Percentiles rank a stretch among this genome's conserved stretches.
Conservation (phyloP, 2,329 filamentous ascomycete species). For the Penicillium sclerotigenum region DNA sequence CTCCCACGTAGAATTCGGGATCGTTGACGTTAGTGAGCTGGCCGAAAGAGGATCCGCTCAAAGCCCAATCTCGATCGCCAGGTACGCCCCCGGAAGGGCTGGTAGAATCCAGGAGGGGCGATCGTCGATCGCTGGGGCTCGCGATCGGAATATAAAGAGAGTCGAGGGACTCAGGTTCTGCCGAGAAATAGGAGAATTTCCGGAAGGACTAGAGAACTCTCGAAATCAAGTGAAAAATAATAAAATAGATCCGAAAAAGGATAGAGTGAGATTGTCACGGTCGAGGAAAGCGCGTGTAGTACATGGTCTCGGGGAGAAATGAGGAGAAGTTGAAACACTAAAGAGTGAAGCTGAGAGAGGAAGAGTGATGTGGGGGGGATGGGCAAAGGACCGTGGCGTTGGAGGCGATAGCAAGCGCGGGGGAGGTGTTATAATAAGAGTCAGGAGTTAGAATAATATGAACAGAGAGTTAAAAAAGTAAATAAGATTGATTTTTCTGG, state of each 20-base stretch:
- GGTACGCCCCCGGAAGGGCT: constrained; percentile 46
- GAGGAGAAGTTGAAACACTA: not conserved
- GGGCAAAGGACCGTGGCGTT: constrained; percentile 18
- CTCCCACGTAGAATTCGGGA: constrained; percentile 38
- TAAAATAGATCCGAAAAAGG: not conserved
- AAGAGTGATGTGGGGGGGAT: constrained; percentile 5
- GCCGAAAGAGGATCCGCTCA: constrained; percentile 34
- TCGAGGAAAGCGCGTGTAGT: constrained; percentile 18
- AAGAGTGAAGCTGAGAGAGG: not conserved
- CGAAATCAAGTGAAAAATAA: not conserved
- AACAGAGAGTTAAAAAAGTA: not conserved
- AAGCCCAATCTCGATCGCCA: constrained; percentile 50
- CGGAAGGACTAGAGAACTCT: not conserved
- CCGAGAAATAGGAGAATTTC: constrained; percentile 1
- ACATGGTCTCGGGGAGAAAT: constrained; percentile 18
- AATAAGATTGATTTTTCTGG: constrained; percentile 7
- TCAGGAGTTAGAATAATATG: not conserved
- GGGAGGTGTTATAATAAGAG: constrained; percentile 13
- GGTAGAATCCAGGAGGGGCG: constrained; percentile 52
- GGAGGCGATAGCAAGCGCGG: constrained; percentile 17
- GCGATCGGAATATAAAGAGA: constrained; percentile 25
- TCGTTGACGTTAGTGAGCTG: constrained; percentile 29
- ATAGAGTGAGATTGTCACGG: constrained; percentile 14
- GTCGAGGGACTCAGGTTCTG: constrained; percentile 8
- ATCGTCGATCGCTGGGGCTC: constrained; percentile 31